Conservation (phyloP, 1,139 yeast genomes). For the Suhomyces wounanorum region DNA sequence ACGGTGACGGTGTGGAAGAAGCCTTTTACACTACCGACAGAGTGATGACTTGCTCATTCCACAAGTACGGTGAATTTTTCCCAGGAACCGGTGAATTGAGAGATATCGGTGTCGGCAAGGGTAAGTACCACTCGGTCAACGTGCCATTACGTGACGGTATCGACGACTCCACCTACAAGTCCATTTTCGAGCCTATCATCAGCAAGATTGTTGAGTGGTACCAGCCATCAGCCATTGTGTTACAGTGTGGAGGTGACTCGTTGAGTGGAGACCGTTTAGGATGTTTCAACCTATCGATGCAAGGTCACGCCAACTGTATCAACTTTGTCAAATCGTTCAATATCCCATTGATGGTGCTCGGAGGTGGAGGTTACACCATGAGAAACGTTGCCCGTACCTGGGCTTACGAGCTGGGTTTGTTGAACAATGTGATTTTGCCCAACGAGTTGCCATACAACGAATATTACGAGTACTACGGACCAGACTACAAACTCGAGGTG, state of each 20-base stretch:
- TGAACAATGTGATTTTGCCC: slow-evolving; percentile 79
- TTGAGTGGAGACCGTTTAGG: slow-evolving; percentile 90
- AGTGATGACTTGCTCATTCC: slow-evolving; percentile 97
- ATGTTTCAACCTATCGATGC: slow-evolving; percentile 87
- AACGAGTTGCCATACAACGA: slow-evolving; percentile 91
- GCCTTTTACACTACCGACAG: slow-evolving; percentile 95
- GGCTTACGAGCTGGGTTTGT: slow-evolving; percentile 91
- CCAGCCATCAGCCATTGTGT: slow-evolving; percentile 89
- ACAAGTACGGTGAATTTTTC: slow-evolving; percentile 94
- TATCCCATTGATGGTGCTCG: slow-evolving; percentile 86
- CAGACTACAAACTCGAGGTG: slow-evolving; percentile 90
- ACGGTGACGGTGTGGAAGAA: slow-evolving; percentile 98
- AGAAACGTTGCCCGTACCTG: slow-evolving; percentile 95
- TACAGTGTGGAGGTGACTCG: slow-evolving; percentile 94
- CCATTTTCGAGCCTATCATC: slow-evolving; percentile 85
- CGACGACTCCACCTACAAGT: slow-evolving; percentile 83
- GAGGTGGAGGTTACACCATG: slow-evolving; percentile 99
- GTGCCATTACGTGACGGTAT: slow-evolving; percentile 92
- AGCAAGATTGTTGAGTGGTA: slow-evolving; percentile 85
- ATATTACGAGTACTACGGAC: slow-evolving; percentile 95
- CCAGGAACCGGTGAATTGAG: slow-evolving; percentile 94
- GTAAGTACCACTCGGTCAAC: slow-evolving; percentile 83
- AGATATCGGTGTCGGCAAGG: slow-evolving; percentile 87
- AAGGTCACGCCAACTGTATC: slow-evolving; percentile 95
- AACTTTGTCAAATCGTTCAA: slow-evolving; percentile 85